Evolutionary conservation across 768 basidiomycete species (phyloP), one percentile per base, ranked within the genome.

Genomic region (Goffeauzyma gilvescens): DNA sequence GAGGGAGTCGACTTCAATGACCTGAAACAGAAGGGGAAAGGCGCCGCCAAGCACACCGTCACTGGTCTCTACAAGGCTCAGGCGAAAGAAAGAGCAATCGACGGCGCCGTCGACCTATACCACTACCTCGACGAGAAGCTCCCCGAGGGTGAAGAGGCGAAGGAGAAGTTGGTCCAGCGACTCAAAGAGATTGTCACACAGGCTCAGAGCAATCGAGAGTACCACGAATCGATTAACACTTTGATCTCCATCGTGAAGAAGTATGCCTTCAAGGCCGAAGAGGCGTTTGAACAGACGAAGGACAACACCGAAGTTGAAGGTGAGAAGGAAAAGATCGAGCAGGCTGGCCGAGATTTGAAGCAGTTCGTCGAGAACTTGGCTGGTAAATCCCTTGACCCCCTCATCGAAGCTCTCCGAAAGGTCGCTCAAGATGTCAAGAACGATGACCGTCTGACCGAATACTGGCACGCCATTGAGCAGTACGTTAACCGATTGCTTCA

Each of bases 91-190:
- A 45, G 33, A 26, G 32, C 58, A 27, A 56, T 50, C 54, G 54
- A 56, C 37, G 52, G 51, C 33, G 48, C 59, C 10, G 55, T 53
- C 32, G 45, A 42, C 12, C 50, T 52, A 28, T 23, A 4, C 2
- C 20, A 60, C 46, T 65, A 62, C 46, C 48, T 63, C 20, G 65
- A 67, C 45, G 66, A 67, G 45, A 60, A 65, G 47, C 50, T 65
- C 12, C 51, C 62, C 32, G 57, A 57, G 35, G 57, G 52, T n/a
- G 59, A 65, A 13, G 63, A 66, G 47, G 59, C 58, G 31, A 57
- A 59, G 48, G 66, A 67, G 41, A 50, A 55, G 37, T 44, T 66
- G 20, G 60, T 66, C 46, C 50, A 61, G 42, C 50, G 58, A 23
- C 54, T 66, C 35, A 62, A 64, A 47, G 42, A 52, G 51, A 59